phyloP scores from a whole-genome alignment of 75 land plant genomes.

The Pinus tabuliformis region DNA sequence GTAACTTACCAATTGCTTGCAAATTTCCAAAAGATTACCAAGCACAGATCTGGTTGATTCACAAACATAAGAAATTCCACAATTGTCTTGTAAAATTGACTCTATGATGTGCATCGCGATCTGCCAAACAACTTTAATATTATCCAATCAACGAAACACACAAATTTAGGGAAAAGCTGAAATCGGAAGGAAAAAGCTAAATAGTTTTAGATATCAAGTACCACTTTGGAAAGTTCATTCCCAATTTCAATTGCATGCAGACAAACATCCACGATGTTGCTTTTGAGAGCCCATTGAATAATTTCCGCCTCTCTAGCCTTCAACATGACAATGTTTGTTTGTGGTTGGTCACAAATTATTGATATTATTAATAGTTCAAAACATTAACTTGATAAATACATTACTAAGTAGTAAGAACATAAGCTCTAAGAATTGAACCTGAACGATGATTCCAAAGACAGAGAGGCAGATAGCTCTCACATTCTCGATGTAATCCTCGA shows the following conservation, averaged over 20 bases:
- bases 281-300: constrained; percentile 41
- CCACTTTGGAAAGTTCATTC: constrained; percentile 61
- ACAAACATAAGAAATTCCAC: constrained; percentile 17
- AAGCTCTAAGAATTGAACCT: constrained; percentile 22
- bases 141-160: background rate
- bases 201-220: background rate
- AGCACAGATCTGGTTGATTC: background rate
- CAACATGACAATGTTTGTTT: background rate
- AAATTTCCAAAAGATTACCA: constrained; percentile 8
- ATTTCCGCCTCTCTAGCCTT: constrained; percentile 30
- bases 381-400: background rate
- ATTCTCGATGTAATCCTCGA: constrained; percentile 31
- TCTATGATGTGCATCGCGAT: constrained; percentile 43
- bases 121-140: constrained; percentile 12
- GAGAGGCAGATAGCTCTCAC: constrained; percentile 44
- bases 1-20: constrained; percentile 15
- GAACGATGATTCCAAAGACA: constrained; percentile 51
- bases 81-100: constrained; percentile 18
- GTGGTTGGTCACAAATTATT: constrained; percentile 2
- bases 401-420: background rate
- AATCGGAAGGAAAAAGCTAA: background rate
- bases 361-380: constrained; percentile 5
- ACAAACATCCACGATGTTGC: constrained; percentile 28
- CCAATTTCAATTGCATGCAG: constrained; percentile 25
- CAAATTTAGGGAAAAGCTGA: background rate